These are phyloP conservation scores for Pezicula neosporulosa DNA, from an alignment of 2,329 filamentous ascomycete genomes.

Conservation along the genomic window DNA sequence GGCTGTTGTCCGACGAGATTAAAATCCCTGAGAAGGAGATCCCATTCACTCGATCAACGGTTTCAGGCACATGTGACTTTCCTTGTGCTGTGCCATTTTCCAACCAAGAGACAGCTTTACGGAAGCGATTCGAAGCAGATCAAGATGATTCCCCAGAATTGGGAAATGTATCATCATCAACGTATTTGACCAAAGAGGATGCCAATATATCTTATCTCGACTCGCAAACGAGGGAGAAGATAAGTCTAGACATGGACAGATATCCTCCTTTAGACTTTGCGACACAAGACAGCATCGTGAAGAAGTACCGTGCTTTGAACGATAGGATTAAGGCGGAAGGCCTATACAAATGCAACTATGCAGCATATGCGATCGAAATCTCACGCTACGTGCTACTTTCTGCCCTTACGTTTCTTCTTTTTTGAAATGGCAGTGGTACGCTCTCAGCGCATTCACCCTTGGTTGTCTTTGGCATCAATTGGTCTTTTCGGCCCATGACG, in stretches of 20 bases:
- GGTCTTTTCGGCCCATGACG: constrained; percentile 66
- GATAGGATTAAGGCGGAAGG: constrained; percentile 50
- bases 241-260: constrained; percentile 31
- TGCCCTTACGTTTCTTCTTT: constrained; percentile 37
- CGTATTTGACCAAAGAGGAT: constrained; percentile 21
- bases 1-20: not conserved
- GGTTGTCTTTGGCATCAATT: constrained; percentile 66
- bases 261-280: constrained; percentile 51
- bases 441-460: constrained; percentile 53
- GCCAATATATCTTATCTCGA: constrained; percentile 62
- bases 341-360: constrained; percentile 55
- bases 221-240: constrained; percentile 65
- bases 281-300: constrained; percentile 51
- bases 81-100: not conserved
- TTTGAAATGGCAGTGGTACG: constrained; percentile 50
- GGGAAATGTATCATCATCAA: constrained; percentile 13
- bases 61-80: too few relatives aligned
- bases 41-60: too few relatives aligned
- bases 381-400: constrained; percentile 53
- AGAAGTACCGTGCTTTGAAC: constrained; percentile 54
- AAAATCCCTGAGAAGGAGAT: not conserved
- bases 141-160: not conserved
- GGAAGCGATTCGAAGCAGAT: not conserved
- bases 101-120: not conserved
- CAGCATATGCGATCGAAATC: constrained; percentile 55